Evolutionary conservation across 345 rosid genomes (phyloP), one percentile per base, ranked within the genome.

Genomic region (Eucalyptus rudis): DNA sequence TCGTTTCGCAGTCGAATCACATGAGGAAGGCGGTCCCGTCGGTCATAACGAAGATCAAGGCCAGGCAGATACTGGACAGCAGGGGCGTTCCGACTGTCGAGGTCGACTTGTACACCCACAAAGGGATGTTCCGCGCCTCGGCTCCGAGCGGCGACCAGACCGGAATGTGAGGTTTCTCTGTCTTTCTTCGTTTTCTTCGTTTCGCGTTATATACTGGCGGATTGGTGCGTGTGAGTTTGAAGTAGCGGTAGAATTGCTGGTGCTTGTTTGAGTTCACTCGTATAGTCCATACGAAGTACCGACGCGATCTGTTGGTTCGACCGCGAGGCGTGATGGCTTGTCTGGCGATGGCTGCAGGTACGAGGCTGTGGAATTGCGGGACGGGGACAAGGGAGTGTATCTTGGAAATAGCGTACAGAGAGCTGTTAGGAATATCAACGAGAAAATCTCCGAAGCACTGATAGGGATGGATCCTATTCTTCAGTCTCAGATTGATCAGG

Each of bases 381-480:
- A 98, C 90, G 99, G 99, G 58, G 98, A 97, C 91, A 97, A 98
- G 92, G 99, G 97, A 88, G 91, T 88, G 81, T 97, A 95, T 93
- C 97, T 96, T 90, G 99, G 99, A 58, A 95, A 96, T 89, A 91
- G 99, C 92, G 99, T 98, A 88, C 93, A 90, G 64, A 97, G 95
- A 93, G 99, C 99, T 87, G 97, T 97, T 84, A 96, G 93, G 94
- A 98, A 97, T 90, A 93, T 98, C 27, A 98, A 97, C 88, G 98
- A 96, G 89, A 98, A 94, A 86, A 95, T 97, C 25, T 95, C 99
- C 2, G 96, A 97, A 93, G 97, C 98, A 1, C 92, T 98, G 91
- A 90, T 96, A 91, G 99, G 99, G 86, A 97, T 98, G 99, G 99
- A 98, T 91, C 99, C 99, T 4, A 96, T 96, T 25, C 94, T 95